Percentiles rank a stretch among this genome's conserved stretches.
Conservation (phyloP, 176 grass and related monocot genomes). For the Eleusine coracana region DNA sequence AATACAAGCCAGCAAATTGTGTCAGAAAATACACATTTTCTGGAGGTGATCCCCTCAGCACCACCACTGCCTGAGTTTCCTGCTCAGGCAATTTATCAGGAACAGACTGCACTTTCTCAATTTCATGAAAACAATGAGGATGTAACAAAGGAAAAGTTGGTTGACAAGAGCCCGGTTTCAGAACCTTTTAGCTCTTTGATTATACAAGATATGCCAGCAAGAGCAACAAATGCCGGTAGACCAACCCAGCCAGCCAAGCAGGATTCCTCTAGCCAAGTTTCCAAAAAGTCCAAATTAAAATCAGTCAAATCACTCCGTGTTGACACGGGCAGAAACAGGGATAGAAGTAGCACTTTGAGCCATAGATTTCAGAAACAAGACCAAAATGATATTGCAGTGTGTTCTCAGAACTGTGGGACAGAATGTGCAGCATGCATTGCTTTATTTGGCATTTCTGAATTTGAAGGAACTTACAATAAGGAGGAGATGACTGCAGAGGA, state of each 20-base stretch:
- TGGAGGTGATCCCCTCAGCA: conserved; percentile 42
- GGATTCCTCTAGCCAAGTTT: conserved; percentile 46
- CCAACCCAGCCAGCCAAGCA: conserved; percentile 36
- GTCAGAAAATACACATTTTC: conserved; percentile 27
- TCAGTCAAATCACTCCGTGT: conserved; percentile 69
- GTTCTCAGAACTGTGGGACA: conserved; percentile 41
- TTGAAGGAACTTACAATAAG: conserved; percentile 48
- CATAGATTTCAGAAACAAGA: conserved; percentile 33
- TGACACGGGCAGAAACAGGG: conserved; percentile 64
- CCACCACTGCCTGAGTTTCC: conserved; percentile 53
- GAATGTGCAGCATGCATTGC: conserved; percentile 49
- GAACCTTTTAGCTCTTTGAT: conserved; percentile 48
- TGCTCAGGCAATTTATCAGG: not conserved
- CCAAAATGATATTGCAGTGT: conserved; percentile 41
- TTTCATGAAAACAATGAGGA: conserved; percentile 39
- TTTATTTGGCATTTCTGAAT: conserved; percentile 55
- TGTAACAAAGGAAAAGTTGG: conserved; percentile 25
- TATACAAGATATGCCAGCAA: conserved; percentile 27
- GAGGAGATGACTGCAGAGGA: conserved; percentile 52
- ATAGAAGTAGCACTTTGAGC: conserved; percentile 41
- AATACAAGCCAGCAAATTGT: conserved; percentile 34
- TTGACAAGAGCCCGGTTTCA: conserved; percentile 39
- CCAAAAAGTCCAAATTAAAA: conserved; percentile 68
- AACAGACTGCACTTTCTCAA: conserved; percentile 34
- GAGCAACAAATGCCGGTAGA: conserved; percentile 15